Evolutionary conservation across 148 eudicot genomes (phyloP), one percentile per base, ranked within the genome.

Genomic region (Beta vulgaris): DNA sequence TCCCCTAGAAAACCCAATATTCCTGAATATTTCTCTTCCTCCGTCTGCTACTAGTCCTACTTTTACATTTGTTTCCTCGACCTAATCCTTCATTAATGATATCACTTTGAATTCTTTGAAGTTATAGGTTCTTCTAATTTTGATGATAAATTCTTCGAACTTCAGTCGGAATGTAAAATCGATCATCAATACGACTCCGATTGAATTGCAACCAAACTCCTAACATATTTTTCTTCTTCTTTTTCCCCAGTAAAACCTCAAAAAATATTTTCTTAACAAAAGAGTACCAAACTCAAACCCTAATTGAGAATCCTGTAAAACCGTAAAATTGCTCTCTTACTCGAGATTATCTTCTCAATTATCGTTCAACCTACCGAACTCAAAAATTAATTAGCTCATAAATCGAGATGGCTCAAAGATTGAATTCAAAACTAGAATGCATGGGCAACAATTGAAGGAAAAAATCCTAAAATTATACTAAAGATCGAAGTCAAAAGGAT

Each of bases 171-270:
- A 77, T 79, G 77, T 87, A 85, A 64, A 88, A 84, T 66, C 90
- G 82, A 78, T 88, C 92, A 55, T 86, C 89, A 34, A 79, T 87
- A 15, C 81, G 82, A 77, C 77, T 87, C 72, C 87, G 64, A 40
- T 83, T 88, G 59, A 87, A 85, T 73, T 90, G 88, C 76, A 92
- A 60, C 34, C 96, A 93, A 34, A 89, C 84, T 26, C 92, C 96
- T 67, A 87, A 82, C 93, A 89, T 93, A n/a, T n/a, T 81, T 35
- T 76, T 16, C 3, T 37, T 54, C 28, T 18, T 46, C 12, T 44
- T 65, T 10, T 42, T 16, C n/a, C 31, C 4, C 0, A 49, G 69
- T 21, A 61, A 43, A 68, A 63, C 31, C 9, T 71, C 2, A 48
- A 51, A 66, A 65, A 54, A n/a, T n/a, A n/a, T n/a, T 39, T n/a